phyloP scores from a whole-genome alignment of 2,329 filamentous ascomycete species.

The Byssochlamys sp. region DNA sequence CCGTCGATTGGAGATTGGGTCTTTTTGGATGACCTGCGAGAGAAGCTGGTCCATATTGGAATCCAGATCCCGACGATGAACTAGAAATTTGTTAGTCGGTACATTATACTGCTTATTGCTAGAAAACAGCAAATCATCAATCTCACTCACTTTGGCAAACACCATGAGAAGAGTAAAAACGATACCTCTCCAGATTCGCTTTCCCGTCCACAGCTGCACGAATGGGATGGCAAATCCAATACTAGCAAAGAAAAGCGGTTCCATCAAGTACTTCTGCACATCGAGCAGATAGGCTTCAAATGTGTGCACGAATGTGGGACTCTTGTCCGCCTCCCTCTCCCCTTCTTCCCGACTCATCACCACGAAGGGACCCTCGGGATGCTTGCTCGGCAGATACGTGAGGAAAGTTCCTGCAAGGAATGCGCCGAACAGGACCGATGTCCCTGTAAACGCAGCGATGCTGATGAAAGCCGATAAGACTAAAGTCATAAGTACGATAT shows the following conservation, averaged over 20 bases:
- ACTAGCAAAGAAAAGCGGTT: not conserved
- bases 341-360: constrained; percentile 25
- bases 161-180: constrained; percentile 22
- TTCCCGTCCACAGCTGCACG: constrained; percentile 22
- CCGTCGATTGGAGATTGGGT: not conserved
- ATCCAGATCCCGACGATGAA: not conserved
- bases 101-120: not conserved
- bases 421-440: constrained; percentile 30
- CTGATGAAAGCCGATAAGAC: not conserved
- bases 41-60: not conserved
- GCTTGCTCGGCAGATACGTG: constrained; percentile 28
- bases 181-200: constrained; percentile 22
- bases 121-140: not conserved
- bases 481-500: not conserved
- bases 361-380: constrained; percentile 27
- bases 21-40: not conserved
- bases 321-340: constrained; percentile 23
- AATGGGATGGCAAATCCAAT: constrained; percentile 26
- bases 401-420: constrained; percentile 29
- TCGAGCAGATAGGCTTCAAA: constrained; percentile 30
- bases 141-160: constrained; percentile 16
- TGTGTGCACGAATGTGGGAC: constrained; percentile 30
- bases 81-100: not conserved
- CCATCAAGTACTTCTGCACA: constrained; percentile 14
- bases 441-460: constrained; percentile 17